Evolutionary conservation across 805 yeast genomes (phyloP).

Genomic region (Kluyveromyces nonfermentans): DNA sequence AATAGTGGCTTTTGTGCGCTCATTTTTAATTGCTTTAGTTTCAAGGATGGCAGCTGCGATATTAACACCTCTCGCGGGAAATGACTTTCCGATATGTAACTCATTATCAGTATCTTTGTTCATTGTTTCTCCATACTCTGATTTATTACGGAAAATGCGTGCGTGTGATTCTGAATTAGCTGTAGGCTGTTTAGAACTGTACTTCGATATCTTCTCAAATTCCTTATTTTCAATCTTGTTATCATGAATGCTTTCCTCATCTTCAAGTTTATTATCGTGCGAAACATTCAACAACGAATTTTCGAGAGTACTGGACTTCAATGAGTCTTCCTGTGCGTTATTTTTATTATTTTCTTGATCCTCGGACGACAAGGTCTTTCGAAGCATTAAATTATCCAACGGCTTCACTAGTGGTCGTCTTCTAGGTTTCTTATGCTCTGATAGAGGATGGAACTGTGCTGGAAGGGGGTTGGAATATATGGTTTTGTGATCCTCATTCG

Average conservation of each 20-base stretch:
- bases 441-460: neutral
- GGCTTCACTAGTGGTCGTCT: neutral
- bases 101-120: neutral
- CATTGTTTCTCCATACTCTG: too few species aligned
- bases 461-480: neutral
- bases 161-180: neutral
- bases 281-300: neutral
- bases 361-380: neutral
- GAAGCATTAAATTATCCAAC: neutral
- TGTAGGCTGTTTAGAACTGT: neutral
- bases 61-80: neutral
- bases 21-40: slow-evolving; percentile 24
- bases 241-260: neutral
- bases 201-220: neutral
- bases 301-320: neutral
- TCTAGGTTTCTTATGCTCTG: neutral
- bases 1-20: slow-evolving; percentile 20
- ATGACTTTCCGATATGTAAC: neutral
- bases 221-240: neutral
- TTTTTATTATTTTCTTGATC: neutral
- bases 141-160: neutral
- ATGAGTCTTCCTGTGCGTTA: neutral
- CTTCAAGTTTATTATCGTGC: neutral
- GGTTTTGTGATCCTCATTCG: neutral
- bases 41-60: slow-evolving; percentile 21